Evolutionary conservation across 78 protist species (phyloP).

Genomic region (Emiliania huxleyi): DNA sequence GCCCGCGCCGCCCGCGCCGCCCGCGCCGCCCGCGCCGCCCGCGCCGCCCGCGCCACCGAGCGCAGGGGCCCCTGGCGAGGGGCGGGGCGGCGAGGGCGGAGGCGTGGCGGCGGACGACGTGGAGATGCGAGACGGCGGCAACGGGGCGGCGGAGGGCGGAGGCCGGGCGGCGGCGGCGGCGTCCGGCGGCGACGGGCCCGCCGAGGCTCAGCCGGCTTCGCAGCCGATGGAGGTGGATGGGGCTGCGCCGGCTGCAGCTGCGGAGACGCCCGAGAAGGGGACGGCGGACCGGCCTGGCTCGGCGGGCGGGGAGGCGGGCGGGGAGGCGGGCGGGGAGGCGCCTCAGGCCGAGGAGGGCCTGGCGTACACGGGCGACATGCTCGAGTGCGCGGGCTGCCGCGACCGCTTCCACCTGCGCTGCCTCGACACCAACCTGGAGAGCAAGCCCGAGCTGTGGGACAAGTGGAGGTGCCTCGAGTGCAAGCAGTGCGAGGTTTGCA

Average conservation of each 20-base stretch:
- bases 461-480: not conserved
- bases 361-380: not conserved
- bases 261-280: not conserved
- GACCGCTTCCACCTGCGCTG: not conserved
- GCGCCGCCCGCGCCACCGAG: not conserved
- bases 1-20: not conserved
- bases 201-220: too few species aligned
- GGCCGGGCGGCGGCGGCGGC: too few species aligned
- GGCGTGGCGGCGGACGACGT: not conserved
- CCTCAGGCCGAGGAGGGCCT: too few species aligned
- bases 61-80: not conserved
- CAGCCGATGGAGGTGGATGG: not conserved
- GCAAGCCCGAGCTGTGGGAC: not conserved
- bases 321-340: too few species aligned
- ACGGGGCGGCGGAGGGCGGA: not conserved
- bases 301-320: too few species aligned
- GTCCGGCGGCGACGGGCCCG: too few species aligned
- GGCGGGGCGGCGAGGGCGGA: not conserved
- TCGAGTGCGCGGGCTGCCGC: not conserved
- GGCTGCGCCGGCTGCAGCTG: not conserved
- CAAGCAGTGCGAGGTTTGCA: not conserved
- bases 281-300: too few species aligned
- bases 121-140: not conserved
- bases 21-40: not conserved
- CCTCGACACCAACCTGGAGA: not conserved